These are phyloP conservation scores for Leucaena leucocephala DNA, from an alignment of 306 rosid species.

Conservation along the genomic window DNA sequence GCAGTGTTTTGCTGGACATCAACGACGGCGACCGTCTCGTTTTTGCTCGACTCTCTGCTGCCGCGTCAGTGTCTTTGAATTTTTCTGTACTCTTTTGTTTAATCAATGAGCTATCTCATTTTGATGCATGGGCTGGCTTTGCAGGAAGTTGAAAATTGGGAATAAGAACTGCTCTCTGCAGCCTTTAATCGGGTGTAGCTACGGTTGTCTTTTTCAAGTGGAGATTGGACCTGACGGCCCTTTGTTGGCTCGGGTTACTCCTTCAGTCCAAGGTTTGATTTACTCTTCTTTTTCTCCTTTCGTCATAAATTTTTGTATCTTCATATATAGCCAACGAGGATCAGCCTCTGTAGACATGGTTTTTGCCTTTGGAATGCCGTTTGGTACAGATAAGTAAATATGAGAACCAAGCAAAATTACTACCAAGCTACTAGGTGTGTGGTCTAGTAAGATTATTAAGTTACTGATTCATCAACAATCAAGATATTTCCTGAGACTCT, in stretches of 20 bases:
- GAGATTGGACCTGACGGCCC: constrained; percentile 61
- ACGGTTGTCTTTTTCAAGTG: constrained; percentile 78
- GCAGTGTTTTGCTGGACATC: constrained; percentile 91
- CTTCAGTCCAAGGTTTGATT: constrained; percentile 56
- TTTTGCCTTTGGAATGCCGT: not conserved
- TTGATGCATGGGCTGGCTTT: not conserved
- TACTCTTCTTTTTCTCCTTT: not conserved
- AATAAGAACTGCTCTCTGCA: constrained; percentile 74
- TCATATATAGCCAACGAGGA: not conserved
- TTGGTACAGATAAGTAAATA: not conserved
- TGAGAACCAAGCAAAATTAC: not conserved
- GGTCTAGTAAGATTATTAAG: not conserved
- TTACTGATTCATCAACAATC: not conserved
- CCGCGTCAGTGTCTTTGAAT: constrained; percentile 52
- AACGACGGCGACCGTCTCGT: constrained; percentile 91
- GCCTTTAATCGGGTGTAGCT: constrained; percentile 72
- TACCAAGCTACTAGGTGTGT: not conserved
- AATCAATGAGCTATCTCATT: not conserved
- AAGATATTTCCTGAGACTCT: not conserved
- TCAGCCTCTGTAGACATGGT: not conserved
- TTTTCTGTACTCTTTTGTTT: not conserved
- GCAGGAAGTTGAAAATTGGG: constrained; percentile 87
- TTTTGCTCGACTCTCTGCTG: constrained; percentile 84
- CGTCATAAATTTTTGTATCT: not conserved
- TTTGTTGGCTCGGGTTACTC: constrained; percentile 47